These are phyloP conservation scores for Xylogone sp. DNA, from an alignment of 2,329 filamentous ascomycete genomes.

Conservation along the genomic window DNA sequence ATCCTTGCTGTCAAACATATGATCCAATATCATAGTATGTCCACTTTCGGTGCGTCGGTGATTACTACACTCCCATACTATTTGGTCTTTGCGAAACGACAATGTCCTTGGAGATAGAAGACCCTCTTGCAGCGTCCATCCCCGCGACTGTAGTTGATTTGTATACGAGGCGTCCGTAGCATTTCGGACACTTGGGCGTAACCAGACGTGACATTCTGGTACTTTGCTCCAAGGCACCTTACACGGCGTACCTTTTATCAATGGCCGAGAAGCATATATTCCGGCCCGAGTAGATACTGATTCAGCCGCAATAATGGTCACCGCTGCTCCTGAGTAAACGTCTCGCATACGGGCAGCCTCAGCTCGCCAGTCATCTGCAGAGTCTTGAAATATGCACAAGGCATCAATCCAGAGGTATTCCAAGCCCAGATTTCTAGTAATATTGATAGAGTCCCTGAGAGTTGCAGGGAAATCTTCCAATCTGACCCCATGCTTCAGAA, in stretches of 20 bases:
- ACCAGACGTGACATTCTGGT: not conserved
- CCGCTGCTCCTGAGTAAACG: constrained; percentile 13
- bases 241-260: not conserved
- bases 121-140: constrained; percentile 16
- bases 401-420: constrained; percentile 18
- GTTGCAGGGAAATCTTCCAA: constrained; percentile 7
- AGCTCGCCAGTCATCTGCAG: constrained; percentile 12
- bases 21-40: constrained; percentile 5
- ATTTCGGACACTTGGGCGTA: not conserved
- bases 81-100: not conserved
- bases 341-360: constrained; percentile 15
- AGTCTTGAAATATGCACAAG: constrained; percentile 17
- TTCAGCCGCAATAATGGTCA: constrained; percentile 13
- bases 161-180: not conserved
- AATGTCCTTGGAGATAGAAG: constrained; percentile 9
- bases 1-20: constrained; percentile 10
- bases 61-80: constrained; percentile 9
- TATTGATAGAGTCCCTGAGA: constrained; percentile 10
- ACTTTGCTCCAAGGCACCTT: not conserved
- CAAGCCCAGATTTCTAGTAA: constrained; percentile 10
- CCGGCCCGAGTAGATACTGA: constrained; percentile 12
- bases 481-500: constrained; percentile 6
- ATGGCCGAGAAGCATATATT: constrained; percentile 7
- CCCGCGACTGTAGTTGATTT: constrained; percentile 7
- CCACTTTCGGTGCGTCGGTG: constrained; percentile 6